These are phyloP conservation scores for Oryza meridionalis DNA, from an alignment of 176 grass and related monocot genomes.

Conservation along the genomic window DNA sequence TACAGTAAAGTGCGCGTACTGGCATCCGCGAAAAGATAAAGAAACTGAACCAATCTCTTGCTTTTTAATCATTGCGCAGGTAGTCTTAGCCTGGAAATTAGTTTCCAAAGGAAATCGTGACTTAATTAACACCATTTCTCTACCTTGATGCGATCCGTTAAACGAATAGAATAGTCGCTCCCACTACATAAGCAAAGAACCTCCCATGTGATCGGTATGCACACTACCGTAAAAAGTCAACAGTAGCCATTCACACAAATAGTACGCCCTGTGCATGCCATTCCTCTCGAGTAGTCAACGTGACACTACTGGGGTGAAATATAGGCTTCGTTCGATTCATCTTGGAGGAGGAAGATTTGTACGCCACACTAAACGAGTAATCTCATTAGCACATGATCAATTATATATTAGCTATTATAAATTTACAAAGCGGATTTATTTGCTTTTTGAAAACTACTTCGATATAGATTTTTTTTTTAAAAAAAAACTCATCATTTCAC, in stretches of 20 bases:
- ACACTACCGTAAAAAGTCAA: background rate
- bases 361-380: no score
- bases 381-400: no score
- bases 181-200: background rate
- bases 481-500: no score
- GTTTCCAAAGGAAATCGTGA: background rate
- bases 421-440: no score
- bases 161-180: background rate
- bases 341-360: no score
- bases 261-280: no score
- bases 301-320: background rate
- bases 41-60: background rate
- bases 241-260: constrained; percentile 7
- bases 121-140: background rate
- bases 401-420: no score
- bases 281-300: background rate
- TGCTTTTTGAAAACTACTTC: no score
- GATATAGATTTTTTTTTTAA: no score
- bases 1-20: background rate
- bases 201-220: background rate
- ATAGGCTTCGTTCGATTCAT: background rate
- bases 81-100: background rate
- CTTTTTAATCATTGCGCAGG: constrained; percentile 34
- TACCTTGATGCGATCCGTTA: background rate
- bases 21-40: background rate